Base-by-base conservation (phyloP, 805 yeast species). In the Kregervanrija delftensis region DNA sequence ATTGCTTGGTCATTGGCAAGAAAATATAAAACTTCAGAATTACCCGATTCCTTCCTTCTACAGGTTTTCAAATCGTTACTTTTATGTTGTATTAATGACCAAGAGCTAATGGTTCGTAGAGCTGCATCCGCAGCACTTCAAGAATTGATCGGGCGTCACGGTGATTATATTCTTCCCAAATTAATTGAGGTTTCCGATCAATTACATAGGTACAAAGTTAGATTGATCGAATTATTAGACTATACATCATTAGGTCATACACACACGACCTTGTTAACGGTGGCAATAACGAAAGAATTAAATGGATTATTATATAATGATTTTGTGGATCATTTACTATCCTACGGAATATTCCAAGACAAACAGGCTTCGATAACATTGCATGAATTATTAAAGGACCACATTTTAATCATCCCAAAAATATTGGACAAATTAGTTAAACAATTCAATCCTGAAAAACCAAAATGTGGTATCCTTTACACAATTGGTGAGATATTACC, bases 41-140 rank as follows among this genome's bases (percentile, higher is more conserved):
- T 68, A 4, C 38, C 49, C 1, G 45, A 56, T 1, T 52, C 52
- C 0, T 32, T 53, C 1, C 40, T 54, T 28, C 14, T 50, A 1
- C 42, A 42, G 1, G 35, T 67, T 1, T 65, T 67, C 41, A 48
- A 51, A 14, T 69, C 71, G 51, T 59, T 86, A 22, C 54, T 85
- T 2, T 58, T 71, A 10, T 71, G 78, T 1, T 65, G 82, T 8
- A 69, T 86, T 40, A 82, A 83, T 56, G 98, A 90, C 58, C 65
- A 71, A 16, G 96, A 89, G 44, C 66, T 87, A 14, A 72, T 81
- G 47, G 76, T 89, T 5, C 69, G 96, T 45, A 69, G 95, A 46
- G 90, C 96, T 13, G 82, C 90, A 1, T 70, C 87, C 5, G 96
- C 97, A 1, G 91, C 93, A 0, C 55, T 90, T 6, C 97, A 90